Percentiles rank a stretch among this genome's conserved stretches.
phyloP scores from a whole-genome alignment of 1,284 basidiomycete species.

The Cerrena zonata region DNA sequence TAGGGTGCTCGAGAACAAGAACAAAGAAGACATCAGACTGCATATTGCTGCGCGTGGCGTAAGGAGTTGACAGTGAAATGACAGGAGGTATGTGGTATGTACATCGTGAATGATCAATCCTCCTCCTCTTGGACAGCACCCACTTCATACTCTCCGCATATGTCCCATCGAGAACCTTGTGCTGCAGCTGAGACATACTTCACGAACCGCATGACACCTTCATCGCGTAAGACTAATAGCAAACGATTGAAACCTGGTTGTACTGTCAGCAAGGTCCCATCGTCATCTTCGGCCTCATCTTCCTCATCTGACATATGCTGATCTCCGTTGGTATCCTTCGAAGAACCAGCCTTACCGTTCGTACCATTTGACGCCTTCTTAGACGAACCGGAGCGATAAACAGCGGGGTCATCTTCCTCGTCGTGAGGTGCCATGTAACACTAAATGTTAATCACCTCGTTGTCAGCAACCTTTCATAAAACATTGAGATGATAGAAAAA shows the following conservation, averaged over 20 bases:
- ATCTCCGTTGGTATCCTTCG: slow-evolving; percentile 11
- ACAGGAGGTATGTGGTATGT: background rate
- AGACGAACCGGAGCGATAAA: slow-evolving; percentile 71
- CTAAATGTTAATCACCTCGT: no score
- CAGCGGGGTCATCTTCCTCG: slow-evolving; percentile 89
- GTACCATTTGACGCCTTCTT: slow-evolving; percentile 35
- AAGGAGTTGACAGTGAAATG: no score
- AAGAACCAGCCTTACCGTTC: slow-evolving; percentile 16
- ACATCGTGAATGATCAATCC: background rate
- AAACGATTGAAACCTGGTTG: slow-evolving; percentile 90
- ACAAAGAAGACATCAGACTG: no score
- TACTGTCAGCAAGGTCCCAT: slow-evolving; percentile 82
- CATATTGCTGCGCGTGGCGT: no score
- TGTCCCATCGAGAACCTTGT: slow-evolving; percentile 84
- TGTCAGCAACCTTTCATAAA: slow-evolving; percentile 8
- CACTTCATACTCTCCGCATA: slow-evolving; percentile 85
- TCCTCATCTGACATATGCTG: slow-evolving; percentile 24
- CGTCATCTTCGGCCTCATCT: slow-evolving; percentile 49
- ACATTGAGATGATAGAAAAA: slow-evolving; percentile 14
- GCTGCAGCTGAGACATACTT: slow-evolving; percentile 89
- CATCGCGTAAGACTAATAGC: slow-evolving; percentile 85
- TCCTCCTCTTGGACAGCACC: slow-evolving; percentile 48
- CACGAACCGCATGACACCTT: slow-evolving; percentile 88
- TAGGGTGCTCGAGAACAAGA: no score
- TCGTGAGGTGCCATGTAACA: slow-evolving; percentile 94